These are phyloP conservation scores for Ustilago hordei DNA, from an alignment of 1,284 basidiomycete species.

Conservation along the genomic window DNA sequence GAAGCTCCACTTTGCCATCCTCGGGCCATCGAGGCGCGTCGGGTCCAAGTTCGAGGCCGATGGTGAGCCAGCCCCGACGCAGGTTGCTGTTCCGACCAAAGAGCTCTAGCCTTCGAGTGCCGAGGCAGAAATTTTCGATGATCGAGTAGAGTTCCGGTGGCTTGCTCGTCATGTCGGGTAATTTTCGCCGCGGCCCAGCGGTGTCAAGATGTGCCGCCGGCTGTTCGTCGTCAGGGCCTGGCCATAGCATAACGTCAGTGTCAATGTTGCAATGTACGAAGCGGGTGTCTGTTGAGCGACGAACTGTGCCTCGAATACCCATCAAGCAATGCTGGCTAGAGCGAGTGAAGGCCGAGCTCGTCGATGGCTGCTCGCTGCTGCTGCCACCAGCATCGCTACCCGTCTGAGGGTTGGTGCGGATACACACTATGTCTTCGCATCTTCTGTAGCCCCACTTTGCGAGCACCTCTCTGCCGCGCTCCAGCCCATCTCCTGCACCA, in stretches of 20 bases:
- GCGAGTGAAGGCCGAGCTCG: slow-evolving; percentile 50
- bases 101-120: slow-evolving; percentile 88
- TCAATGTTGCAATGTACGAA: slow-evolving; percentile 99
- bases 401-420: slow-evolving; percentile 84
- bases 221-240: slow-evolving; percentile 75
- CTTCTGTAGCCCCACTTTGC: slow-evolving; percentile 94
- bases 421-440: slow-evolving; percentile 97
- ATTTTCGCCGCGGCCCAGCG: neutral
- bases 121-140: slow-evolving; percentile 97
- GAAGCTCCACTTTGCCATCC: slow-evolving; percentile 16
- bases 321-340: slow-evolving; percentile 86
- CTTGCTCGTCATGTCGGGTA: slow-evolving; percentile 80
- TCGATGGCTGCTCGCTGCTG: slow-evolving; percentile 16
- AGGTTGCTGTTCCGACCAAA: slow-evolving; percentile 82
- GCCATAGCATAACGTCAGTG: slow-evolving; percentile 96
- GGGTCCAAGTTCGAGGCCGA: slow-evolving; percentile 72
- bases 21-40: slow-evolving; percentile 32
- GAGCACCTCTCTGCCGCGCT: slow-evolving; percentile 89
- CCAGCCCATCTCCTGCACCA: slow-evolving; percentile 88
- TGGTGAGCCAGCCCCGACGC: slow-evolving; percentile 92
- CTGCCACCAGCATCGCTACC: neutral
- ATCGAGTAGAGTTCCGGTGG: slow-evolving; percentile 95
- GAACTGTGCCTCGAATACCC: slow-evolving; percentile 97
- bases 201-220: neutral
- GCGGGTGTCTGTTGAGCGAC: slow-evolving; percentile 90